Base-by-base conservation (phyloP, 768 basidiomycete species). In the Chalciporus piperatus region DNA sequence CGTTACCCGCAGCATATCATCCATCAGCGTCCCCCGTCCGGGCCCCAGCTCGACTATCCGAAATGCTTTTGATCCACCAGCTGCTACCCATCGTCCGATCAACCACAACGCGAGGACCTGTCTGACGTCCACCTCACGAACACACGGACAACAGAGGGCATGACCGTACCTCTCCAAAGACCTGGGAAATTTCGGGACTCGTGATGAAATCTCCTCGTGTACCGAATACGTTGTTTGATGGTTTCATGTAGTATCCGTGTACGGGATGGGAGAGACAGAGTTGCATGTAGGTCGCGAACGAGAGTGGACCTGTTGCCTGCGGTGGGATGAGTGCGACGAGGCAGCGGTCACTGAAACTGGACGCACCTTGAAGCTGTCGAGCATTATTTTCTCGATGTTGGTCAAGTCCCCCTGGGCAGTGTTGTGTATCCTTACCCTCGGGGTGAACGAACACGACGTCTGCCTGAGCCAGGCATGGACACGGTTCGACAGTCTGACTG, bases 171-270 rank as follows among this genome's bases (percentile, higher is more conserved):
- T 99, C 96, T 52, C 97, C 97, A 66, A 98, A 98, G 1, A 91
- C 82, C 66, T 98, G 94, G 60, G 84, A 90, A 47, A 99, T 98
- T 68, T 99, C 97, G 2, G 96, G 97, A 59, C 89, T 93, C 11
- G 97, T 99, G 19, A 89, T 87, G 63, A 98, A 99, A 73, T 99
- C 97, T 6, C 97, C 97, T 38, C 77, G 75, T 0, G 81, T 56
- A 12, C 97, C 97, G 61, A 99, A 92, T 3, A 98, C 86, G 39
- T 82, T 76, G 51, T 89, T 77, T 13, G 75, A 61, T 0, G 80
- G 70, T 33, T 84, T 87, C 75, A 88, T 91, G 74, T 98, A 98
- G 71, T 98, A 99, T 1, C 97, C 97, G 48, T 92, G 75, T 0
- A 81, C 87, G 1, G 95, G 93, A 71, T 98, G 95, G 0, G 85